These are phyloP conservation scores for Hirschfeldia incana DNA, from an alignment of 345 rosid genomes.

Conservation along the genomic window DNA sequence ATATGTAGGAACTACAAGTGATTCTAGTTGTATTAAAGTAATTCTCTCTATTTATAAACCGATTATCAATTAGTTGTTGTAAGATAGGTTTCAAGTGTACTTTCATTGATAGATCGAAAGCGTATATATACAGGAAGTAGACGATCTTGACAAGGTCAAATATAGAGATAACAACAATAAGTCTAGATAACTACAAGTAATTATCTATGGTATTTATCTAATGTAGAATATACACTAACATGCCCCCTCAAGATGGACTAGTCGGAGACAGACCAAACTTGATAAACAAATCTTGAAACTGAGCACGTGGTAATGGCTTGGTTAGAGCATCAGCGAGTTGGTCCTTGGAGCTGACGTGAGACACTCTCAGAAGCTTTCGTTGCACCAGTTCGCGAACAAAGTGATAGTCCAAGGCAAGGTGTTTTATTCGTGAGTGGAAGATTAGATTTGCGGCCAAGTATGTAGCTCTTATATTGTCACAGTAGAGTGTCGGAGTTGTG, in stretches of 20 bases:
- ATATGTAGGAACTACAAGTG: no score
- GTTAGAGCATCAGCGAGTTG: background rate
- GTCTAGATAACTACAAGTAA: no score
- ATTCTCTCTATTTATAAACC: no score
- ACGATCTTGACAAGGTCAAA: background rate
- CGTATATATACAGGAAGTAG: background rate
- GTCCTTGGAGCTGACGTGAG: background rate
- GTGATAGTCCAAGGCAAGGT: background rate
- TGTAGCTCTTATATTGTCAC: no score
- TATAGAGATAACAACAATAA: background rate
- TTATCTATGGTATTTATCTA: background rate
- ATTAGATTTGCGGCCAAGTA: no score
- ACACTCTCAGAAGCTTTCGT: background rate
- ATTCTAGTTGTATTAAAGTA: no score
- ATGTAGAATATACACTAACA: background rate
- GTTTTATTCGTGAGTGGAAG: background rate
- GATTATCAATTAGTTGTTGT: no score
- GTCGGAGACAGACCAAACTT: background rate
- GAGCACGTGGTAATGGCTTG: background rate
- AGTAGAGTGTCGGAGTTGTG: no score
- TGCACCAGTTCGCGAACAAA: background rate
- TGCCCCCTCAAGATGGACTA: background rate
- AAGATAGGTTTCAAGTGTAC: background rate
- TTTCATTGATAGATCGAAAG: no score
- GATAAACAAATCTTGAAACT: background rate